Percentiles rank a stretch among this genome's conserved stretches.
Evolutionary conservation across 139 green algal species (phyloP).

Genomic region (Chlamydomonas urium): DNA sequence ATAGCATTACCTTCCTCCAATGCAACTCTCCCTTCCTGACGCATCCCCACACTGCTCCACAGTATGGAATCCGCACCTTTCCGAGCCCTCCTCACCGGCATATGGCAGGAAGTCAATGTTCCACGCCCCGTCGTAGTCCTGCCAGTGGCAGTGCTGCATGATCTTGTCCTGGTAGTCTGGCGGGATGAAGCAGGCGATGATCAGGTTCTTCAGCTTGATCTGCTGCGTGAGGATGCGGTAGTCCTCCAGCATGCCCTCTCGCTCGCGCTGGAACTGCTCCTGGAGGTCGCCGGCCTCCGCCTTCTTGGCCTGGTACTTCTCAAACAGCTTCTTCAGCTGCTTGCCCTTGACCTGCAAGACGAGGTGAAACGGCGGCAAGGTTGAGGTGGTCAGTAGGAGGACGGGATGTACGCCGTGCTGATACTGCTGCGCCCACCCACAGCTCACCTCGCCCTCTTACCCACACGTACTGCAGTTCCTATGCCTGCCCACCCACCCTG

Average conservation of each 20-base stretch:
- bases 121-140: conserved; percentile 59
- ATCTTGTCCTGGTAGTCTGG: conserved; percentile 67
- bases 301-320: conserved; percentile 59
- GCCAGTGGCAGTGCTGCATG: conserved; percentile 64
- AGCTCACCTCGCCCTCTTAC: no score
- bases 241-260: conserved; percentile 65
- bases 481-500: no score
- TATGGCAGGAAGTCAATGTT: conserved; percentile 48
- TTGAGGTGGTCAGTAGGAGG: no score
- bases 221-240: conserved; percentile 58
- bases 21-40: no score
- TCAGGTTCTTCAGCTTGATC: conserved; percentile 73
- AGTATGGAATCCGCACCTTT: no score
- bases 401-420: no score
- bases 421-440: no score
- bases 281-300: conserved; percentile 52
- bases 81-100: no score
- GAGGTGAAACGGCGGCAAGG: no score
- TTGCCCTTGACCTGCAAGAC: conserved; percentile 49
- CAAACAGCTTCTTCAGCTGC: conserved; percentile 66
- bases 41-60: no score
- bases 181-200: conserved; percentile 72
- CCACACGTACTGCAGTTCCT: no score
- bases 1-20: no score
- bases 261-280: conserved; percentile 58